phyloP scores from a whole-genome alignment of 2,329 filamentous ascomycete genomes.

The Xylaria multiplex region DNA sequence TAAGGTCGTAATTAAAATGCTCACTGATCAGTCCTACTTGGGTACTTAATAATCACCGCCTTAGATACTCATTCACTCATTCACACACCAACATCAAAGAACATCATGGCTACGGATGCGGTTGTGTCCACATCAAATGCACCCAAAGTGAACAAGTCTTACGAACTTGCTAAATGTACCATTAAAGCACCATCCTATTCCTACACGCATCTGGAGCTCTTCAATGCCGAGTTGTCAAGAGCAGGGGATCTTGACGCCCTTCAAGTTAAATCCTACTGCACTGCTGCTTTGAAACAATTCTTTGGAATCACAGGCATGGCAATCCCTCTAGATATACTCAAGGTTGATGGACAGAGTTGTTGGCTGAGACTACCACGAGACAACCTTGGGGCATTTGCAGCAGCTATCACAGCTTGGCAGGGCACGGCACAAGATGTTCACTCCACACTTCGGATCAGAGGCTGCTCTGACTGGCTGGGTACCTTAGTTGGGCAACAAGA shows the following conservation, averaged over 20 bases:
- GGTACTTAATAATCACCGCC: not conserved
- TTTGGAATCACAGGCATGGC: constrained; percentile 74
- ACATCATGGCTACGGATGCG: constrained; percentile 22
- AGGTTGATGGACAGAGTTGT: constrained; percentile 63
- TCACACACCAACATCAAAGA: constrained; percentile 17
- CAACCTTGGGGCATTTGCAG: constrained; percentile 69
- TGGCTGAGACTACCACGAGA: constrained; percentile 73
- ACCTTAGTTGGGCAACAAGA: constrained; percentile 63
- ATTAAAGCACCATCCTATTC: constrained; percentile 63
- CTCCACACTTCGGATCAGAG: constrained; percentile 64
- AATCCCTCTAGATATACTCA: constrained; percentile 76
- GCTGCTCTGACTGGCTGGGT: constrained; percentile 72
- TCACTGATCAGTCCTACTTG: not conserved
- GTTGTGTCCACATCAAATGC: constrained; percentile 9
- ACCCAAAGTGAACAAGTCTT: constrained; percentile 51
- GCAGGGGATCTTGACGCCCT: constrained; percentile 64
- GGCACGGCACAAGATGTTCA: constrained; percentile 57
- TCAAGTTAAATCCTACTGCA: constrained; percentile 70
- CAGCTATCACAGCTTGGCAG: constrained; percentile 73
- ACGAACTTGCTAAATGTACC: constrained; percentile 62
- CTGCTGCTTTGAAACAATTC: constrained; percentile 71
- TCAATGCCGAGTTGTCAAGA: constrained; percentile 46
- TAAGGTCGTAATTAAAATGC: not conserved
- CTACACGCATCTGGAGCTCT: constrained; percentile 66
- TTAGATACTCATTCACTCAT: not conserved